Percentiles rank a stretch among this genome's conserved stretches.
Evolutionary conservation across 164 flowering plant genomes (phyloP).

Genomic region (Houttuynia cordata): DNA sequence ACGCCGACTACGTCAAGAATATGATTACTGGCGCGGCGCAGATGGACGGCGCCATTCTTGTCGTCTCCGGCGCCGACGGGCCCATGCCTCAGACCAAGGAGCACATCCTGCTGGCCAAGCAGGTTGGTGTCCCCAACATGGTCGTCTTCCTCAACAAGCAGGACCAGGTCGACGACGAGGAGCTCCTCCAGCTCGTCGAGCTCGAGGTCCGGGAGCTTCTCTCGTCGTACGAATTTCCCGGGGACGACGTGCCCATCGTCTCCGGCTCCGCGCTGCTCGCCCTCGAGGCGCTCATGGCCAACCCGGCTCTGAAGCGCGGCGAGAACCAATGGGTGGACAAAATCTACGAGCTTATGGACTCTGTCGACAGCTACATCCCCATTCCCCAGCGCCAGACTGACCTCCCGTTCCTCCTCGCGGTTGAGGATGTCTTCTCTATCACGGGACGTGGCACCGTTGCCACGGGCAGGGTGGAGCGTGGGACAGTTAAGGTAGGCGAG

Average conservation of each 20-base stretch:
- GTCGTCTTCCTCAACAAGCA: conserved; percentile 30
- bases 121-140: conserved; percentile 32
- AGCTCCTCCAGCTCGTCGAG: conserved; percentile 23
- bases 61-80: conserved; percentile 27
- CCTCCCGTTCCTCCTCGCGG: conserved; percentile 21
- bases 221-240: conserved; percentile 26
- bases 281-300: conserved; percentile 21
- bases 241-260: conserved; percentile 25
- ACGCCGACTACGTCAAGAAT: conserved; percentile 25
- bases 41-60: conserved; percentile 28
- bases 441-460: conserved; percentile 33
- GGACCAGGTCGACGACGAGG: conserved; percentile 29
- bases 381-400: conserved; percentile 30
- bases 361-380: conserved; percentile 24
- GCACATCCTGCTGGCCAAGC: conserved; percentile 27
- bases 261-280: conserved; percentile 30
- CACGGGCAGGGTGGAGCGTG: conserved; percentile 27
- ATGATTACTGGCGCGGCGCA: conserved; percentile 29
- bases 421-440: conserved; percentile 28
- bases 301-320: conserved; percentile 21
- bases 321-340: conserved; percentile 28
- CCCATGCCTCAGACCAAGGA: conserved; percentile 34
- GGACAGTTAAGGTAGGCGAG: conserved; percentile 25
- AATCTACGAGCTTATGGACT: conserved; percentile 24
- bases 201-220: conserved; percentile 27